Evolutionary conservation across 2,329 filamentous ascomycete genomes (phyloP).

Genomic region (Aspergillus sp.): DNA sequence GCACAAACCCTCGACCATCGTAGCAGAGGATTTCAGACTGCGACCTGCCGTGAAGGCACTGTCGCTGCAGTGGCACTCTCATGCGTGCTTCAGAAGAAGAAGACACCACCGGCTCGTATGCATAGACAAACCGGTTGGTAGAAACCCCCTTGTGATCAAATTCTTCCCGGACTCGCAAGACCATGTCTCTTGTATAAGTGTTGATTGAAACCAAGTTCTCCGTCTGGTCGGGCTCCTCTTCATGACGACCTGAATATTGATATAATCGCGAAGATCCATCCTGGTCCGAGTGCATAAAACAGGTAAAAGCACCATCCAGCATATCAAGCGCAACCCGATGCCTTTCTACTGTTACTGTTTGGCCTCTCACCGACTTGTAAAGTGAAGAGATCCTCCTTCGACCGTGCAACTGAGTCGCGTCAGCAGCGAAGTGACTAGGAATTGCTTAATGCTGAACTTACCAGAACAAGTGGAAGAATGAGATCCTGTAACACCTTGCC

Average conservation of each 20-base stretch:
- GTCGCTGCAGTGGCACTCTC: constrained; percentile 45
- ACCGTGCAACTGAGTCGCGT: constrained; percentile 35
- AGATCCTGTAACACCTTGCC: constrained; percentile 43
- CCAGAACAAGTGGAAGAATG: constrained; percentile 45
- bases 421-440: background rate
- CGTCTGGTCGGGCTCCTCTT: constrained; percentile 44
- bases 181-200: constrained; percentile 48
- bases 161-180: constrained; percentile 45
- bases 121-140: constrained; percentile 50
- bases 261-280: constrained; percentile 41
- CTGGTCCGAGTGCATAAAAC: constrained; percentile 42
- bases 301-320: constrained; percentile 48
- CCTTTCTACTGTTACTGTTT: constrained; percentile 37
- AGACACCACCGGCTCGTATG: constrained; percentile 32
- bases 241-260: constrained; percentile 39
- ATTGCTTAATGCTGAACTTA: background rate
- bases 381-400: constrained; percentile 41
- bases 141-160: constrained; percentile 40
- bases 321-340: constrained; percentile 46
- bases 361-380: constrained; percentile 37
- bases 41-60: constrained; percentile 46
- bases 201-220: constrained; percentile 45
- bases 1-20: constrained; percentile 52
- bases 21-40: constrained; percentile 51
- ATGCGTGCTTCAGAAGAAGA: constrained; percentile 22